A percentile compares a stretch with the other conserved stretches of the same genome.
These are phyloP conservation scores for Oenanthe sinensis DNA, from an alignment of 129 eudicot genomes.

Conservation along the genomic window DNA sequence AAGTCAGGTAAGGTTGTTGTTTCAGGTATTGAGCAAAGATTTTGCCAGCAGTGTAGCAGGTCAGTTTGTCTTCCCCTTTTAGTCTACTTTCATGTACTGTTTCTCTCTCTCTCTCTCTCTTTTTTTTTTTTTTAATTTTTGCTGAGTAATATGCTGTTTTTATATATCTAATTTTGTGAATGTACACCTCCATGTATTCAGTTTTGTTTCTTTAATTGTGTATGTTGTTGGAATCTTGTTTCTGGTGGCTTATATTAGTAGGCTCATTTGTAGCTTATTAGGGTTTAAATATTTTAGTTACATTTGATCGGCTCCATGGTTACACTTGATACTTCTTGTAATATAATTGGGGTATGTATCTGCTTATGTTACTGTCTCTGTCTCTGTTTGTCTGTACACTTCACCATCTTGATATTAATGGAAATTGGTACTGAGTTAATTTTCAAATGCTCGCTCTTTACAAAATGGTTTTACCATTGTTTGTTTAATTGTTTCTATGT, in stretches of 20 bases:
- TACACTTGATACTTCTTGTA: neutral
- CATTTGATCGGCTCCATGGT: neutral
- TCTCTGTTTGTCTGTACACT: neutral
- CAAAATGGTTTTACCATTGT: neutral
- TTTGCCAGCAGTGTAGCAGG: conserved; percentile 99
- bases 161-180: neutral
- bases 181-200: neutral
- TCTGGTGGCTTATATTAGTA: neutral
- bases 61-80: conserved; percentile 23
- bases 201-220: conserved; percentile 1
- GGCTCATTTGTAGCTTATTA: neutral
- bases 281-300: neutral
- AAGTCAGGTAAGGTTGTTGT: conserved; percentile 72
- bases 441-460: neutral
- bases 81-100: neutral
- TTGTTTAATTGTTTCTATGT: neutral
- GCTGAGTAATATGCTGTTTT: neutral
- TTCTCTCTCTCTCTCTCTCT: too few relatives aligned
- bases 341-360: neutral
- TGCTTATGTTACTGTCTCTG: neutral
- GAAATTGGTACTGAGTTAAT: neutral
- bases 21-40: conserved; percentile 80
- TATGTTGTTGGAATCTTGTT: neutral
- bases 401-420: neutral
- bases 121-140: too few relatives aligned